Percentiles rank a stretch among this genome's conserved stretches.
Conservation (phyloP, 306 rosid genomes). For the Hippophae gyantsensis region DNA sequence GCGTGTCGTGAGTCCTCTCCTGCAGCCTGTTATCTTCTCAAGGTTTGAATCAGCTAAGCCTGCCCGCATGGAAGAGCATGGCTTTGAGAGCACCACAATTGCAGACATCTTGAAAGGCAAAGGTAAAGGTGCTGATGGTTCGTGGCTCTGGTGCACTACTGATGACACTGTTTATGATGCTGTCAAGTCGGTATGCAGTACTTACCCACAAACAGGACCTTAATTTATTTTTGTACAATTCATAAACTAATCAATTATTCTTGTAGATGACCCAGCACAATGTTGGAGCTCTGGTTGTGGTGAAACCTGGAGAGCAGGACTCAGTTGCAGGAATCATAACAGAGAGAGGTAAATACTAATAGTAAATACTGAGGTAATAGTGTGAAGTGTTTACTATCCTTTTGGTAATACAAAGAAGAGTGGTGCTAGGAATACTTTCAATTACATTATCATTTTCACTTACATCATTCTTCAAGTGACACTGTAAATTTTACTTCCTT, state of each 20-base stretch:
- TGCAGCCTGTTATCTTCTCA: slow-evolving; percentile 56
- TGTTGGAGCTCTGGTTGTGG: slow-evolving; percentile 95
- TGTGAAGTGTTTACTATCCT: neutral
- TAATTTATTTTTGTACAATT: neutral
- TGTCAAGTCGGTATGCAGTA: slow-evolving; percentile 78
- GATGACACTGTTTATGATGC: slow-evolving; percentile 91
- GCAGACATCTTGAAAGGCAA: slow-evolving; percentile 61
- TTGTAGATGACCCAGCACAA: slow-evolving; percentile 95
- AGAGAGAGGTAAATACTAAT: slow-evolving; percentile 61
- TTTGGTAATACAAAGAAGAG: neutral
- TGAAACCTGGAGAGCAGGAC: slow-evolving; percentile 65
- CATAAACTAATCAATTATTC: slow-evolving; percentile 8
- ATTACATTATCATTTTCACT: no score
- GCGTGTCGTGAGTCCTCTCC: slow-evolving; percentile 63
- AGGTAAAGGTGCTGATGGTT: slow-evolving; percentile 91
- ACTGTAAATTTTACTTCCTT: no score
- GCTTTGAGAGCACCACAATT: slow-evolving; percentile 93
- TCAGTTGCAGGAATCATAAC: slow-evolving; percentile 89
- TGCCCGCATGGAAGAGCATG: slow-evolving; percentile 79
- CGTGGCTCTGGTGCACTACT: slow-evolving; percentile 99
- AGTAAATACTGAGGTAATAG: no score
- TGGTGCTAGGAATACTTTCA: no score
- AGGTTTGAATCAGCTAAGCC: slow-evolving; percentile 51
- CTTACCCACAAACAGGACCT: neutral
- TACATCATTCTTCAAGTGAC: no score